Base-by-base conservation (phyloP, 2,329 filamentous ascomycete genomes). In the Ophiostoma fasciatum region DNA sequence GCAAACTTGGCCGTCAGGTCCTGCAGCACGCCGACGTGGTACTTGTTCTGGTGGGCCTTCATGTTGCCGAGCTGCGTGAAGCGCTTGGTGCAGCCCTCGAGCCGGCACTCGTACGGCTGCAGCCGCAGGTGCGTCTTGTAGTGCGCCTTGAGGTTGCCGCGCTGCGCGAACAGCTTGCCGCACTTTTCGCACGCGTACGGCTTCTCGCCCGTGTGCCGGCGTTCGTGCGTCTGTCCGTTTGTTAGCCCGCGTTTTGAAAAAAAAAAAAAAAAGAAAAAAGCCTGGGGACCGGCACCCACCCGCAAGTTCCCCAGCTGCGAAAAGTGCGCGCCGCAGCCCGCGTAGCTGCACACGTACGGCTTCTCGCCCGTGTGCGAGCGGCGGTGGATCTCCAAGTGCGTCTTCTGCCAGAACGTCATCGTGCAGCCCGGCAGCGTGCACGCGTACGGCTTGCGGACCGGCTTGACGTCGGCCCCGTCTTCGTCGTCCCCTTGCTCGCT, bases 11-110 rank as follows among this genome's bases (percentile, higher is more conserved):
- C 48, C 1, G 78, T 84, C 18, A 94, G 64, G 12, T 68, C 63
- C 40, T 73, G 67, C 27, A 94, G 66, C 0, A 80, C 79, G n/a
- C 71, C 60, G 26, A 72, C 70, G 57, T 96, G 88, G 53, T 93
- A 94, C 51, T 87, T 88, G 61, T 94, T 94, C 58, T 93, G 84
- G 51, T 96, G 88, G 3, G 80, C 82, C 71, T 96, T 96, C 46
- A 94, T 70, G 51, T 94, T 94, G 8, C 88, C 88, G 2, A 88
- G 70, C 47, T 92, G 82, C 0, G 83, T 92, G 52, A 94, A 94
- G 29, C 77, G 69, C 61, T 94, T 94, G 42, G 75, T 74, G 59
- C 88, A 96, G 41, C 74, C 68, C 47, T 93, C 84, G 7, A 94
- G 66, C 42, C 71, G 74, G 59, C 88, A 96, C 21, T 73, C 70